Evolutionary conservation across 306 rosid genomes (phyloP).

Genomic region (Malus domestica): DNA sequence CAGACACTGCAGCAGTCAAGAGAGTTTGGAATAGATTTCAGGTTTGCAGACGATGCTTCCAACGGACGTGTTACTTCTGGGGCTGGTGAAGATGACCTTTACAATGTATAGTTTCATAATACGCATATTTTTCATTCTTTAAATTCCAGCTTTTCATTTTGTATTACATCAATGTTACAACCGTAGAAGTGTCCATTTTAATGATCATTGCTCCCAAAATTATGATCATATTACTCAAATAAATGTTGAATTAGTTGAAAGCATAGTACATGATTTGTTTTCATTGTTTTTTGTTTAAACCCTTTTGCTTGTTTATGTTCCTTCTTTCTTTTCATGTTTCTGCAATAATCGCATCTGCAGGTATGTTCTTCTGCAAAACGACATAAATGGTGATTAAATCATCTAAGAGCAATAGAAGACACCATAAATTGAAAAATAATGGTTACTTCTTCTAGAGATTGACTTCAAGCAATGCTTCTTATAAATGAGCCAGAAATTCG

Average conservation of each 20-base stretch:
- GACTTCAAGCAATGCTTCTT: no score
- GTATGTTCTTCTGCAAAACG: no score
- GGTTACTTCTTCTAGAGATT: no score
- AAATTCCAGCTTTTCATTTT: not conserved
- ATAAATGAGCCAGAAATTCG: no score
- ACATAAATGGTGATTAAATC: no score
- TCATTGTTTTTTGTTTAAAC: no score
- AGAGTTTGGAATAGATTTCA: slow-evolving; percentile 19
- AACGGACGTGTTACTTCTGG: not conserved
- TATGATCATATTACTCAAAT: not conserved
- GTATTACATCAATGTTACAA: not conserved
- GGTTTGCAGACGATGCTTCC: not conserved
- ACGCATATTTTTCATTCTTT: not conserved
- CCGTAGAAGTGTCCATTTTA: not conserved
- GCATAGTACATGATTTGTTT: not conserved
- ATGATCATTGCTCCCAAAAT: not conserved
- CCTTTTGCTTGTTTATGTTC: no score
- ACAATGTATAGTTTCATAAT: not conserved
- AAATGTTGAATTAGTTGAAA: not conserved
- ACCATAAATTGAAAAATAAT: no score
- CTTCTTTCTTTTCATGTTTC: no score
- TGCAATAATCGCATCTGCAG: no score
- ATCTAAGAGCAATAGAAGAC: no score
- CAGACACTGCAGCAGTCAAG: slow-evolving; percentile 25
- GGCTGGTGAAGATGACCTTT: slow-evolving; percentile 13